Conservation (phyloP, 192 early-diverging fungal species). For the Podila clonocystis region DNA sequence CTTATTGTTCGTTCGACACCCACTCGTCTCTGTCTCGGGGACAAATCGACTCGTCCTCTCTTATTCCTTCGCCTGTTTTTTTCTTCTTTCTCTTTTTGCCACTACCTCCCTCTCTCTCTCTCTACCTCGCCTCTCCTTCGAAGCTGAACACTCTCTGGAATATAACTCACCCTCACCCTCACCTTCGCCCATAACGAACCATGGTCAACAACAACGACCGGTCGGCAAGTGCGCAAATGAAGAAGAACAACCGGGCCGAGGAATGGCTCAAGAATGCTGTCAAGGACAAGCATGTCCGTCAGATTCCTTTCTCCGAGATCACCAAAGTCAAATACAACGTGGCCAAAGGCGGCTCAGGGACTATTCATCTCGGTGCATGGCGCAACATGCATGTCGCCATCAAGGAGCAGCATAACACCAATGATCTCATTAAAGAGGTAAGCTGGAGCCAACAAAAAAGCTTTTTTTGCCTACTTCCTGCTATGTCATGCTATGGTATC, state of each 20-base stretch:
- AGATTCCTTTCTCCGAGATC: conserved; percentile 50
- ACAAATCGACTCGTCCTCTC: too few species aligned
- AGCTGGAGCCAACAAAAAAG: background rate
- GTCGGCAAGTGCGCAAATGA: conserved; percentile 29
- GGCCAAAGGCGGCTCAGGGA: conserved; percentile 47
- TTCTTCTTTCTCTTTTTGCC: background rate
- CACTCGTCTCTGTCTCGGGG: too few species aligned
- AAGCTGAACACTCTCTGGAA: background rate
- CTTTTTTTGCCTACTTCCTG: background rate
- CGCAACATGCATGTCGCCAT: conserved; percentile 51
- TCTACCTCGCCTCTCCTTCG: background rate
- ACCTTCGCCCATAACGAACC: background rate
- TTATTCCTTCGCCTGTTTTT: background rate
- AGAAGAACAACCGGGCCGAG: conserved; percentile 47
- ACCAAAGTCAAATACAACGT: conserved; percentile 53
- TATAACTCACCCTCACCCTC: conserved; percentile 4
- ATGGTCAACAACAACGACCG: conserved; percentile 37
- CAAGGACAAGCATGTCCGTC: conserved; percentile 48
- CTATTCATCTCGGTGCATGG: conserved; percentile 51
- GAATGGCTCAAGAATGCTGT: conserved; percentile 52
- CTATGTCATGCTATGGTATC: background rate
- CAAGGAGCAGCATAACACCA: conserved; percentile 50
- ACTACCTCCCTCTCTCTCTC: background rate
- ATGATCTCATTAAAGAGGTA: conserved; percentile 52
- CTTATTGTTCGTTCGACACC: too few species aligned